phyloP scores from a whole-genome alignment of 2,329 filamentous ascomycete species.

The Trichoderma aggressivum region DNA sequence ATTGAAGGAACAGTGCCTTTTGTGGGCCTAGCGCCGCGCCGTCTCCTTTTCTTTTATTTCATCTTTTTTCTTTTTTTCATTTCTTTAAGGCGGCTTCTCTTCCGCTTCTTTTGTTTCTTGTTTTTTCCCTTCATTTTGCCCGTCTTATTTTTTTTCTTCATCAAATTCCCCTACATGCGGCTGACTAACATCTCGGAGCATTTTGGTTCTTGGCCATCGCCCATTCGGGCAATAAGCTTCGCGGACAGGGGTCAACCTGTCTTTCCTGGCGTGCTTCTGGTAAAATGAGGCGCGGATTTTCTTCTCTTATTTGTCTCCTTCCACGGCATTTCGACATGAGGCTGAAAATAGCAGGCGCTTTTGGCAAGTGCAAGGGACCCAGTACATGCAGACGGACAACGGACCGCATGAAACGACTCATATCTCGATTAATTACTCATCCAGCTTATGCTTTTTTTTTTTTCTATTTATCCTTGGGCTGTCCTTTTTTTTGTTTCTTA shows the following conservation, averaged over 20 bases:
- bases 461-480: neutral
- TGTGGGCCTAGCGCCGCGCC: neutral
- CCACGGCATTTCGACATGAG: neutral
- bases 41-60: neutral
- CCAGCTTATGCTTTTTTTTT: neutral
- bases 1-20: neutral
- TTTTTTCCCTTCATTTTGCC: neutral
- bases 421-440: neutral
- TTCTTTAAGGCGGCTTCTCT: neutral
- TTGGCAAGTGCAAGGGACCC: neutral
- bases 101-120: neutral
- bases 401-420: neutral
- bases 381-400: neutral
- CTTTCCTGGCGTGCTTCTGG: neutral
- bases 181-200: neutral
- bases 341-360: neutral
- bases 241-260: neutral
- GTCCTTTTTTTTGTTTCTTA: neutral
- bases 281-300: neutral
- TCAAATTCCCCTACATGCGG: neutral
- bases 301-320: neutral
- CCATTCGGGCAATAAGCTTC: neutral
- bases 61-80: neutral
- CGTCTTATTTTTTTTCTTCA: neutral
- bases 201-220: neutral